A percentile compares a stretch with the other conserved stretches of the same genome.
phyloP scores from a whole-genome alignment of 164 flowering plant species.

The Tinospora cordifolia region DNA sequence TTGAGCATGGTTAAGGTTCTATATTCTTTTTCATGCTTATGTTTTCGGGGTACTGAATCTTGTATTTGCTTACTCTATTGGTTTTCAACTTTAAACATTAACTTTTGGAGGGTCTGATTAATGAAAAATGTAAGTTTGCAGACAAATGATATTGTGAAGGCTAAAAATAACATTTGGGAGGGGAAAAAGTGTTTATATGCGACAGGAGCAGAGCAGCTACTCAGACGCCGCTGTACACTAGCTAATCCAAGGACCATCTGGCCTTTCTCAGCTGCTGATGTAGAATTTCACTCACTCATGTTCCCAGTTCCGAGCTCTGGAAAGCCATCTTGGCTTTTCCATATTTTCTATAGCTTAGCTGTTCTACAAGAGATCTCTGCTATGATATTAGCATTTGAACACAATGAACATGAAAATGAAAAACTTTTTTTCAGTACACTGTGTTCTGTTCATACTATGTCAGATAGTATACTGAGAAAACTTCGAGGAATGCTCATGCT shows the following conservation, averaged over 20 bases:
- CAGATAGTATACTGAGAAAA: conserved; percentile 62
- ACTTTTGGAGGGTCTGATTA: conserved; percentile 8
- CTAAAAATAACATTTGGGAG: conserved; percentile 20
- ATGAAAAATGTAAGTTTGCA: conserved; percentile 34
- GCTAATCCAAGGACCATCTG: conserved; percentile 17
- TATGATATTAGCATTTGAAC: conserved; percentile 27
- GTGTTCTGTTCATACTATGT: conserved; percentile 46
- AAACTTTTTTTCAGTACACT: conserved; percentile 63
- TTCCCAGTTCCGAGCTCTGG: conserved; percentile 25
- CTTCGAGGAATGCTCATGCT: conserved; percentile 66
- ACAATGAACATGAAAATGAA: conserved; percentile 30
- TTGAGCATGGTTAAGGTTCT: background rate
- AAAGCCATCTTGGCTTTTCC: conserved; percentile 23
- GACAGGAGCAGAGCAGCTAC: conserved; percentile 19
- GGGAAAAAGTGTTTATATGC: conserved; percentile 28
- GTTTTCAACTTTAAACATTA: background rate
- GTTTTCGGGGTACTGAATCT: background rate
- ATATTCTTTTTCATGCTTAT: background rate
- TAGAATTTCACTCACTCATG: conserved; percentile 23
- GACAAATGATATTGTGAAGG: conserved; percentile 51
- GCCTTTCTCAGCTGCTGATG: conserved; percentile 23
- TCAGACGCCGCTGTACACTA: conserved; percentile 19
- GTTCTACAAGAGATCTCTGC: conserved; percentile 55
- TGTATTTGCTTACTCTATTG: background rate
- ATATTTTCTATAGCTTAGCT: conserved; percentile 32